Evolutionary conservation across 129 eudicot genomes (phyloP).

Genomic region (Flaveria brownii): DNA sequence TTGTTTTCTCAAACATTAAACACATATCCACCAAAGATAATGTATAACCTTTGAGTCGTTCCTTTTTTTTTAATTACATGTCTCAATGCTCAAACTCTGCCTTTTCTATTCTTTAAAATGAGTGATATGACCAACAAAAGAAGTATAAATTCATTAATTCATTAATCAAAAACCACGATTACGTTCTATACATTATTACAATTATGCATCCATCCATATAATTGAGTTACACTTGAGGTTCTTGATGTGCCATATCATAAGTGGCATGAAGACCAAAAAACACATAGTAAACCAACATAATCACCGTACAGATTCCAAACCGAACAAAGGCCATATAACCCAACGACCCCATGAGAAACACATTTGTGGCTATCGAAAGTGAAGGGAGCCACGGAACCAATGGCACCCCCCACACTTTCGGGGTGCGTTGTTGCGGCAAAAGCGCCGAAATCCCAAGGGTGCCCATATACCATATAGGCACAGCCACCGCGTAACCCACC

Average conservation of each 20-base stretch:
- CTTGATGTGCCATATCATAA: constrained; percentile 63
- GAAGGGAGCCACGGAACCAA: constrained; percentile 81
- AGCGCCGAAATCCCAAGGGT: constrained; percentile 50
- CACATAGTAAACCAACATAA: constrained; percentile 57
- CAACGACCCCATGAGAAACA: constrained; percentile 76
- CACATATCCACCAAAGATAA: too few species aligned
- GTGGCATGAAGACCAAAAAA: constrained; percentile 71
- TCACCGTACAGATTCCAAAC: constrained; percentile 55
- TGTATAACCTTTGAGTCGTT: too few species aligned
- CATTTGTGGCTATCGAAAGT: constrained; percentile 58
- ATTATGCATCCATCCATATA: constrained; percentile 9
- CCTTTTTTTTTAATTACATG: too few species aligned
- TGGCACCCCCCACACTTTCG: constrained; percentile 79
- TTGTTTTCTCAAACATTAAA: too few species aligned
- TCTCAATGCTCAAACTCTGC: too few species aligned
- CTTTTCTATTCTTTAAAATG: too few species aligned
- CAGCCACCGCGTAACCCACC: constrained; percentile 48
- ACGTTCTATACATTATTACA: neutral
- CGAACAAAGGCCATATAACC: constrained; percentile 52
- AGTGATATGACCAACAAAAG: too few species aligned
- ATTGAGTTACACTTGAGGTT: constrained; percentile 13
- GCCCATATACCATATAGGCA: constrained; percentile 56
- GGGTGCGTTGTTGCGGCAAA: constrained; percentile 52
- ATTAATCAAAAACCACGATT: neutral
- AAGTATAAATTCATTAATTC: too few species aligned